A percentile compares a stretch with the other conserved stretches of the same genome.
These are phyloP conservation scores for Cordyceps farinosa DNA, from an alignment of 2,329 filamentous ascomycete species.

Conservation along the genomic window DNA sequence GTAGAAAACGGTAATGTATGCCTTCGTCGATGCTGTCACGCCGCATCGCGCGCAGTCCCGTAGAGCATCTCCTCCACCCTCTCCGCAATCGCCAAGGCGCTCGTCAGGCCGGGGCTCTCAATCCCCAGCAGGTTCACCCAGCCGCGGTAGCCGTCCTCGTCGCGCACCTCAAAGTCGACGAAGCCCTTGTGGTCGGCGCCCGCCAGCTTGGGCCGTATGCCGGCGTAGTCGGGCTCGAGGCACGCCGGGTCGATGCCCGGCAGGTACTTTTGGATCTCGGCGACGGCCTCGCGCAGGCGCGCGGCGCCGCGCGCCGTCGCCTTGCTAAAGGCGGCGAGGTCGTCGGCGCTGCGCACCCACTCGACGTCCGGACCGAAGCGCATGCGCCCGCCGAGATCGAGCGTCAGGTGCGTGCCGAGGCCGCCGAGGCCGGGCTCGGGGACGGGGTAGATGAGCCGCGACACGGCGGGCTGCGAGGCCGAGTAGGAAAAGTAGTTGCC, in stretches of 20 bases:
- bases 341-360: constrained; percentile 71
- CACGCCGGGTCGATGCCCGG: constrained; percentile 65
- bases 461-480: constrained; percentile 58
- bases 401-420: constrained; percentile 86
- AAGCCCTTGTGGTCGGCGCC: constrained; percentile 62
- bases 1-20: not conserved
- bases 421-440: constrained; percentile 78
- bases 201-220: constrained; percentile 82
- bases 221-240: constrained; percentile 80
- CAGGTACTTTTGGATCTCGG: constrained; percentile 74
- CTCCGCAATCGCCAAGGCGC: constrained; percentile 79
- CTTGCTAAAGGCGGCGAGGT: constrained; percentile 56
- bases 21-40: not conserved
- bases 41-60: constrained; percentile 21
- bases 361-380: constrained; percentile 95
- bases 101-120: constrained; percentile 89
- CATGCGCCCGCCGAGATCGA: constrained; percentile 79
- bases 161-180: constrained; percentile 76
- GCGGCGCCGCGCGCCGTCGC: constrained; percentile 42
- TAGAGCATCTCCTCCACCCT: constrained; percentile 58
- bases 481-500: constrained; percentile 91
- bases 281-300: constrained; percentile 63
- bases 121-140: constrained; percentile 92
- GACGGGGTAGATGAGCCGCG: constrained; percentile 81
- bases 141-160: constrained; percentile 72